Base-by-base conservation (phyloP, 805 yeast species). In the Candida broadrunensis region DNA sequence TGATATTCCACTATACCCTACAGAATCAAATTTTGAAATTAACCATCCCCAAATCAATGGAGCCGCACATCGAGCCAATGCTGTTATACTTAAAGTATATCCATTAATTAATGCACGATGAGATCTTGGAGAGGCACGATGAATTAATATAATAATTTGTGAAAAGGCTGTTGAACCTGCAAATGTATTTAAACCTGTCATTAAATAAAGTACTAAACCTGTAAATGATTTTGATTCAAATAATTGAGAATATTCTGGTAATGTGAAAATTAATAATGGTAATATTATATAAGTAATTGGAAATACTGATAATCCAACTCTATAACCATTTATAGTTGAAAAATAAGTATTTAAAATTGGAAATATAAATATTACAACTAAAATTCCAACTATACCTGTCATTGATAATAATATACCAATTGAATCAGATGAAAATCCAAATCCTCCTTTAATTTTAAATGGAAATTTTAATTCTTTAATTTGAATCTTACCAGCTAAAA, bases 101-200 rank as follows among this genome's bases (percentile, higher is more conserved):
- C 80, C 80, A 50, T 80, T 80, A 45, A 79, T 69, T 47, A 74
- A 66, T 1, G 81, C 81, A 21, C 81, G 63, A 45, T 76, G 70
- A 41, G 68, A 61, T 17, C 75, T 65, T 8, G 71, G 70, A 2
- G 81, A 69, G 3, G 74, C 69, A 29, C 77, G 65, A 52, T 75
- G 81, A 20, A 77, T 65, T 35, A 79, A 58, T 16, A 78, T 58
- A 40, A 73, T 52, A 23, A 75, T 56, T 42, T 70, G 74, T 9
- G 84, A 72, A 21, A 37, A 37, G 9, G 75, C 62, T 43, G 75
- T 55, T 1, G 81, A 58, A 9, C 61, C 59, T 11, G 68, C 63
- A 5, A 74, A 46, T 23, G 41, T 21, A 18, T 24, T 30, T 19
- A 24, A 24, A 8, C 35, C 33, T 18, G 36, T 31, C 1, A 76